phyloP scores from a whole-genome alignment of 805 yeast species.

The Candida qinlingensis region DNA sequence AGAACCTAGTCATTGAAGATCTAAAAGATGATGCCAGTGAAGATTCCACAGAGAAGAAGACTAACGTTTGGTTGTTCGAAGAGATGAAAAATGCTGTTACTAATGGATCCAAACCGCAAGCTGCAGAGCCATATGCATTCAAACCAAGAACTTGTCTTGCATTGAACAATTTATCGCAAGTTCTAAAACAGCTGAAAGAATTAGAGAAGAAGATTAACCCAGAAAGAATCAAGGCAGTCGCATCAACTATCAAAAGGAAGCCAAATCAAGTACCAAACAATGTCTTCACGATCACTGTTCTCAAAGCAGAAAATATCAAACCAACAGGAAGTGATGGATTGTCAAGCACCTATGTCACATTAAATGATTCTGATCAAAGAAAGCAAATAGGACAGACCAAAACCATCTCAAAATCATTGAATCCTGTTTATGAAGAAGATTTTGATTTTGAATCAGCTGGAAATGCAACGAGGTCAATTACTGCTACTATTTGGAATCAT shows the following conservation, averaged over 20 bases:
- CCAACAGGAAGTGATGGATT: conserved; percentile 41
- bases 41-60: conserved; percentile 25
- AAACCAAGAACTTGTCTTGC: conserved; percentile 63
- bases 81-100: conserved; percentile 49
- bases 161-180: conserved; percentile 59
- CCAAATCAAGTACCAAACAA: conserved; percentile 33
- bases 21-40: conserved; percentile 24
- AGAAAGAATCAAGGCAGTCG: conserved; percentile 39
- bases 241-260: conserved; percentile 29
- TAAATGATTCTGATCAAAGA: conserved; percentile 50
- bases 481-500: conserved; percentile 70
- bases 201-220: conserved; percentile 57
- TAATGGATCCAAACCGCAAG: conserved; percentile 30
- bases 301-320: conserved; percentile 57
- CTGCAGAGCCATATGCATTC: conserved; percentile 54
- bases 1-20: conserved; percentile 37
- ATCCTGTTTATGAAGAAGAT: conserved; percentile 86
- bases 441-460: conserved; percentile 51
- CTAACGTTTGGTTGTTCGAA: conserved; percentile 38
- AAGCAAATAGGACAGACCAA: conserved; percentile 66
- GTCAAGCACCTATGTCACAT: conserved; percentile 55
- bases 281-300: conserved; percentile 57
- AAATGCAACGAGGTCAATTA: conserved; percentile 39
- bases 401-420: conserved; percentile 49
- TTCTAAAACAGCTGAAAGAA: conserved; percentile 41